Evolutionary conservation across 257 asterid species (phyloP).

Genomic region (Henckelia pumila): DNA sequence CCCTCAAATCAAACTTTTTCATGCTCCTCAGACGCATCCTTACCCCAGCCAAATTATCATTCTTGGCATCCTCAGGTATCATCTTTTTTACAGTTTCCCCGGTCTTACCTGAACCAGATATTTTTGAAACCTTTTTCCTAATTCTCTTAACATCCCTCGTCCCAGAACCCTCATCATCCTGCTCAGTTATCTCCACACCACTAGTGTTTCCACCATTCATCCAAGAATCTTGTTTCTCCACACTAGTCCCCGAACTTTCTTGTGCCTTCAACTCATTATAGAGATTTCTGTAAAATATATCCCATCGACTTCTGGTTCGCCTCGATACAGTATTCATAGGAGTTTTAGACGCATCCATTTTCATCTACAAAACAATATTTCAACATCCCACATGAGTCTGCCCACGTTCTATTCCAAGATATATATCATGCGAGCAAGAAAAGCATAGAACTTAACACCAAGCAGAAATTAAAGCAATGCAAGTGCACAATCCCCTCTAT

Average conservation of each 20-base stretch:
- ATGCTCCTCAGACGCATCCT: not conserved
- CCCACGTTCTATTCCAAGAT: not conserved
- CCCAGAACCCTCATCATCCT: constrained; percentile 4
- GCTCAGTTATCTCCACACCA: not conserved
- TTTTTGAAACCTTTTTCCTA: not conserved
- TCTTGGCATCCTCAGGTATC: not conserved
- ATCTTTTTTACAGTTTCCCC: not conserved
- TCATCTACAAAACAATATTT: constrained; percentile 19
- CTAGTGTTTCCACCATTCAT: constrained; percentile 1
- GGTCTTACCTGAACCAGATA: not conserved
- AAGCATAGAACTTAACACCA: not conserved
- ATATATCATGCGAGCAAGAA: not conserved
- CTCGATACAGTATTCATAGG: constrained; percentile 9
- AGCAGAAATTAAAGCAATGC: not conserved
- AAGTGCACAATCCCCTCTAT: not conserved
- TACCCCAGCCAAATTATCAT: not conserved
- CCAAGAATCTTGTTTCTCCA: constrained; percentile 2
- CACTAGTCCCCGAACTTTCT: not conserved
- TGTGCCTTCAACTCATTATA: not conserved
- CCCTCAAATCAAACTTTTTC: constrained; percentile 8
- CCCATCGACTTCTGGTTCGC: constrained; percentile 31
- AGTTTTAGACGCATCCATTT: constrained; percentile 8
- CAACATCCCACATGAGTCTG: not conserved
- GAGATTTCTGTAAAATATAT: not conserved
- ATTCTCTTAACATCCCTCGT: not conserved